These are phyloP conservation scores for Peterozyma toletana DNA, from an alignment of 805 yeast genomes.

Conservation along the genomic window DNA sequence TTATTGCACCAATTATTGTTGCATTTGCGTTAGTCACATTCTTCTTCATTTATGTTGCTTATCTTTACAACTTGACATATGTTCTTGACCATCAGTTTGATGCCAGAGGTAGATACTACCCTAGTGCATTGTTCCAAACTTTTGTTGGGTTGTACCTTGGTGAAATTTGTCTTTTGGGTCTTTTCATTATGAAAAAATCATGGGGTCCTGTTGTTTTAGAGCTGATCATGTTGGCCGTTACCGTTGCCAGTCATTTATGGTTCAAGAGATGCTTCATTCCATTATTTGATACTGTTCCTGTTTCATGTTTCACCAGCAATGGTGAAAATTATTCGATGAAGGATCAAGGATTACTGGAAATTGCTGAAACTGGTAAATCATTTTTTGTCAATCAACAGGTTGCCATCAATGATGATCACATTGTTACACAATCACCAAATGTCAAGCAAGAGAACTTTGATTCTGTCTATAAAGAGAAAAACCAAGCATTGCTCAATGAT, in stretches of 20 bases:
- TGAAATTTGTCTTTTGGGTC: slow-evolving; percentile 60
- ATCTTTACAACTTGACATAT: slow-evolving; percentile 53
- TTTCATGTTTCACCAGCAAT: slow-evolving; percentile 49
- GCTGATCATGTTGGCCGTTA: slow-evolving; percentile 47
- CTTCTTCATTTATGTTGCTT: slow-evolving; percentile 52
- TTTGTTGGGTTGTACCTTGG: slow-evolving; percentile 68
- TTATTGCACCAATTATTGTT: slow-evolving; percentile 69
- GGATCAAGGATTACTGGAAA: slow-evolving; percentile 61
- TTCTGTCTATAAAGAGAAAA: slow-evolving; percentile 1
- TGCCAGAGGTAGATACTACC: slow-evolving; percentile 67
- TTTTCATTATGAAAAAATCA: slow-evolving; percentile 69
- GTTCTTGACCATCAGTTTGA: slow-evolving; percentile 57
- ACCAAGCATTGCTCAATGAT: slow-evolving; percentile 2
- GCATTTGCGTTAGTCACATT: slow-evolving; percentile 60
- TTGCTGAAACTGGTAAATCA: slow-evolving; percentile 40
- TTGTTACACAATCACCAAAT: neutral
- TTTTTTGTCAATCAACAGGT: slow-evolving; percentile 31
- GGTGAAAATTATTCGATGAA: slow-evolving; percentile 48
- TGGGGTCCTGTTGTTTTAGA: slow-evolving; percentile 77
- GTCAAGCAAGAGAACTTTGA: neutral
- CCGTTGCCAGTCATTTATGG: slow-evolving; percentile 53
- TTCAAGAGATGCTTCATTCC: slow-evolving; percentile 55
- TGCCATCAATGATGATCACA: neutral
- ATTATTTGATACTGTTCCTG: slow-evolving; percentile 60
- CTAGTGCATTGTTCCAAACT: slow-evolving; percentile 63